Conservation (phyloP, 805 yeast genomes). For the Nakazawaea ernobii region DNA sequence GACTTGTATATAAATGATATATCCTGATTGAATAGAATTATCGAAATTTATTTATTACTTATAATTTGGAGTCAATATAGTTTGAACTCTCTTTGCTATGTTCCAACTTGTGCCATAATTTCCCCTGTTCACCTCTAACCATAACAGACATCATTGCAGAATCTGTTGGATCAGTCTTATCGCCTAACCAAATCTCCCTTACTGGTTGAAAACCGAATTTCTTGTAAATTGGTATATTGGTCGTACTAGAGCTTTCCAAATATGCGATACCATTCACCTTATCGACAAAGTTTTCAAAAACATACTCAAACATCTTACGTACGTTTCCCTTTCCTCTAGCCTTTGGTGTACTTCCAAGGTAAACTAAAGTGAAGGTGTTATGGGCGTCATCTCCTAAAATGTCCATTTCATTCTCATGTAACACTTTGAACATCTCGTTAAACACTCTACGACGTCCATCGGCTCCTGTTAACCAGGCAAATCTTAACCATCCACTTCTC, state of each 20-base stretch:
- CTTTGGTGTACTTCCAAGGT: conserved; percentile 28
- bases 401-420: conserved; percentile 43
- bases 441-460: conserved; percentile 45
- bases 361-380: conserved; percentile 29
- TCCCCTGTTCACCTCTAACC: conserved; percentile 31
- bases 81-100: conserved; percentile 14
- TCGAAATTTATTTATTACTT: not conserved
- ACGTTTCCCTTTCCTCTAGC: conserved; percentile 57
- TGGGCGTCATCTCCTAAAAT: conserved; percentile 34
- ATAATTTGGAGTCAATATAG: not conserved
- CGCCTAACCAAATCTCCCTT: conserved; percentile 39
- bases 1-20: not conserved
- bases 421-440: conserved; percentile 42
- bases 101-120: conserved; percentile 22
- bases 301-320: conserved; percentile 41
- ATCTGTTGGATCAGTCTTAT: conserved; percentile 21
- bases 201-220: conserved; percentile 45
- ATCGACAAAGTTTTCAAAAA: conserved; percentile 42
- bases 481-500: conserved; percentile 46
- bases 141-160: conserved; percentile 32
- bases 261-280: conserved; percentile 33
- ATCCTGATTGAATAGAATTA: no score
- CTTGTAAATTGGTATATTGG: conserved; percentile 47
- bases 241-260: conserved; percentile 41
- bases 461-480: conserved; percentile 43